These are phyloP conservation scores for Dictyostelium gargantuum DNA, from an alignment of 208 protist species.

Conservation along the genomic window DNA sequence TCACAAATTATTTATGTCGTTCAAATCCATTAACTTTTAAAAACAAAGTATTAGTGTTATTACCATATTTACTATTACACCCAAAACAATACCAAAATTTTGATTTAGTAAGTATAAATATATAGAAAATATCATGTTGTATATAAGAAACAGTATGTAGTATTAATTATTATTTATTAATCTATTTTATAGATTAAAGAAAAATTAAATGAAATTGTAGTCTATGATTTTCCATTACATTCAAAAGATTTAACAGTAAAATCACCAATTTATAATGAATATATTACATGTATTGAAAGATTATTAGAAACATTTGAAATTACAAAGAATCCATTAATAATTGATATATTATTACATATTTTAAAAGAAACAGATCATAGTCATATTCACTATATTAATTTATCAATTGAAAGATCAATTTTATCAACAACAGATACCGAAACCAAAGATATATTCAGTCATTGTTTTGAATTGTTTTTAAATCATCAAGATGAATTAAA, in stretches of 20 bases:
- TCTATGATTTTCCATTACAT: constrained; percentile 75
- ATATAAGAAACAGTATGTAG: too few species aligned
- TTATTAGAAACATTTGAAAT: constrained; percentile 66
- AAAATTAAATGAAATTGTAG: constrained; percentile 72
- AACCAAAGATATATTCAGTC: constrained; percentile 48
- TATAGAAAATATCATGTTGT: too few species aligned
- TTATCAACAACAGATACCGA: not conserved
- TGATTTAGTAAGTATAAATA: not conserved
- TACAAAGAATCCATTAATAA: constrained; percentile 30
- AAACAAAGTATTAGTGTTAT: constrained; percentile 17
- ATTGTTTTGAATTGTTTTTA: constrained; percentile 65
- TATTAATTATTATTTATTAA: not conserved
- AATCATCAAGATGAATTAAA: constrained; percentile 28
- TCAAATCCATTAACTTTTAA: constrained; percentile 47
- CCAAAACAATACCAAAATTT: constrained; percentile 2
- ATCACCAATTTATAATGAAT: constrained; percentile 73
- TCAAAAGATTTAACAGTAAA: constrained; percentile 68
- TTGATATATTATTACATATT: constrained; percentile 69
- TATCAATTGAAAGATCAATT: constrained; percentile 48
- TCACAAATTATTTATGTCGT: constrained; percentile 13
- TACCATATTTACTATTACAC: constrained; percentile 39
- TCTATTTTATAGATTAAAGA: constrained; percentile 54
- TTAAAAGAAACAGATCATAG: constrained; percentile 71
- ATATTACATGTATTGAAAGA: constrained; percentile 72
- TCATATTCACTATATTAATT: constrained; percentile 40